Conservation (phyloP, 345 rosid genomes). For the Gossypium raimondii region DNA sequence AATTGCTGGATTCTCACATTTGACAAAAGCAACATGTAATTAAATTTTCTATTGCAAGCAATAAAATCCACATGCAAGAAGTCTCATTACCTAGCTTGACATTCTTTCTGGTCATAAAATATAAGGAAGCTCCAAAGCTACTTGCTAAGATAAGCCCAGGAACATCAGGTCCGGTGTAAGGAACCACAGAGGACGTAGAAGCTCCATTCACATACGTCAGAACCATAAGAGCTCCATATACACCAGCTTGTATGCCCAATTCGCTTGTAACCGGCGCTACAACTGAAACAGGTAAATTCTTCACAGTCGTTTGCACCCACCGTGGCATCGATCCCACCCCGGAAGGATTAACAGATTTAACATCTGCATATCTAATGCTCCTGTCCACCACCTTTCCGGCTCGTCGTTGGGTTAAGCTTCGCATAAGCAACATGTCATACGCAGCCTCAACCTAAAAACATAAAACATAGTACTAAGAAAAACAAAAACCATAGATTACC, state of each 20-base stretch:
- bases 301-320: conserved; percentile 64
- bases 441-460: conserved; percentile 83
- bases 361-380: conserved; percentile 86
- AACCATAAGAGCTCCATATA: conserved; percentile 85
- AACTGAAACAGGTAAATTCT: conserved; percentile 58
- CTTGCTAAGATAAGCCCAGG: conserved; percentile 78
- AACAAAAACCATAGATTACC: background rate
- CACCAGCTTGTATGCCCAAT: conserved; percentile 82
- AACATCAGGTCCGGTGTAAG: conserved; percentile 73
- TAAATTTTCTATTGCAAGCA: background rate
- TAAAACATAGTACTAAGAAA: conserved; percentile 9
- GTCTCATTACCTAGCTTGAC: conserved; percentile 68
- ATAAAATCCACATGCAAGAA: background rate
- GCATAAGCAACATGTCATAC: conserved; percentile 96
- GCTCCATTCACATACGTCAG: conserved; percentile 78
- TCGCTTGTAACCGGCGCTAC: conserved; percentile 63
- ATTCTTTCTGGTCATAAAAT: conserved; percentile 81
- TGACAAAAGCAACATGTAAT: background rate
- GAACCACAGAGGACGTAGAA: conserved; percentile 40
- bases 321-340: conserved; percentile 57
- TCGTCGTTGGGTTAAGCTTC: conserved; percentile 82
- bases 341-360: conserved; percentile 49
- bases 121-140: conserved; percentile 90
- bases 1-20: background rate
- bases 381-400: conserved; percentile 80